Evolutionary conservation across 1,139 yeast species (phyloP).

Genomic region (Saccharomycopsis crataegensis): DNA sequence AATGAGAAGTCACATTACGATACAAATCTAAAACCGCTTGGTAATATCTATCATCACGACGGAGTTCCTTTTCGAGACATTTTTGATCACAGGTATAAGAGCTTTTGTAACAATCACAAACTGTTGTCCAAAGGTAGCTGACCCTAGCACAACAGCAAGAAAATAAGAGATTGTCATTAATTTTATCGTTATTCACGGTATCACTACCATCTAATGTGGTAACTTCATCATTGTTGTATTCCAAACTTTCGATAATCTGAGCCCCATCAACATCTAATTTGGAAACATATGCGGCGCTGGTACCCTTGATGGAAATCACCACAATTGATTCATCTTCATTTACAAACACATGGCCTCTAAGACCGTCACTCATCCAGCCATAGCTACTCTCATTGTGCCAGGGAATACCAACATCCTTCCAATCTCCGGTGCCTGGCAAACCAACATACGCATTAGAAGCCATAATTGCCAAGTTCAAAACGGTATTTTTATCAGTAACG

Average conservation of each 20-base stretch:
- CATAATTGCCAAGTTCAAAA: conserved; percentile 73
- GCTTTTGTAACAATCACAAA: conserved; percentile 85
- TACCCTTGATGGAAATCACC: conserved; percentile 83
- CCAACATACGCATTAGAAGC: conserved; percentile 89
- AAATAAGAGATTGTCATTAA: conserved; percentile 80
- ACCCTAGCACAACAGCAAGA: conserved; percentile 97
- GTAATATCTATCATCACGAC: conserved; percentile 73
- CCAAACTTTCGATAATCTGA: background rate
- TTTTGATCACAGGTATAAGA: conserved; percentile 85
- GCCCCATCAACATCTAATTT: conserved; percentile 35
- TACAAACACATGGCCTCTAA: conserved; percentile 86
- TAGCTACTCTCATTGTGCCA: conserved; percentile 46
- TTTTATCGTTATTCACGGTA: conserved; percentile 73
- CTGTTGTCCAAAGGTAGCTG: conserved; percentile 88
- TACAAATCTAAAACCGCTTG: conserved; percentile 75
- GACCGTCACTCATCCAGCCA: conserved; percentile 84
- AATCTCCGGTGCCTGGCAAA: conserved; percentile 72
- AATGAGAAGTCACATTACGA: conserved; percentile 56
- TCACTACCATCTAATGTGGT: conserved; percentile 33
- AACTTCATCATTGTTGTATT: background rate
- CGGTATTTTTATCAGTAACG: conserved; percentile 61
- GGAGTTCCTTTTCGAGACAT: conserved; percentile 73
- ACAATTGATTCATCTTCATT: conserved; percentile 58
- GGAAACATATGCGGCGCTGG: conserved; percentile 78
- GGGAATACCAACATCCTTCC: conserved; percentile 72